Conservation (phyloP, 228 moss, liverwort and hornwort genomes). For the Sphagnum fallax region DNA sequence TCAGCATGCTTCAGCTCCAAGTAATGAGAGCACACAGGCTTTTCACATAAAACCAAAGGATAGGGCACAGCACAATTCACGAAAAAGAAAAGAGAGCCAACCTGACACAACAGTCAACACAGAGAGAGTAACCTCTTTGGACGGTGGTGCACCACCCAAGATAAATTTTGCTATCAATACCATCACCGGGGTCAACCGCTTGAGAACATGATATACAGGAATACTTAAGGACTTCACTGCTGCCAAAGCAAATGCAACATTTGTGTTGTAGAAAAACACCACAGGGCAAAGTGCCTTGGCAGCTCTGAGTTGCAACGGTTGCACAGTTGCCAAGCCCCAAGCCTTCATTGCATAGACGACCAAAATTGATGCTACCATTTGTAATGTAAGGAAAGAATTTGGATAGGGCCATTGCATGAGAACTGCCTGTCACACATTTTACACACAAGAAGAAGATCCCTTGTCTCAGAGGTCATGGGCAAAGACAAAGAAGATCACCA, state of each 20-base stretch:
- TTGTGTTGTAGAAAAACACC: conserved; percentile 61
- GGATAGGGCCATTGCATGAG: conserved; percentile 55
- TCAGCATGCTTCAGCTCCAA: neutral
- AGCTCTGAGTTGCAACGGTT: conserved; percentile 50
- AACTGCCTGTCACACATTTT: conserved; percentile 45
- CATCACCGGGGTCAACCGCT: conserved; percentile 67
- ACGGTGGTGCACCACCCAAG: conserved; percentile 37
- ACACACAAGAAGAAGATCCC: neutral
- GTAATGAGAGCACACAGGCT: neutral
- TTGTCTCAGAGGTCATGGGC: neutral
- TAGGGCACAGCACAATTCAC: neutral
- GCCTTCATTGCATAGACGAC: conserved; percentile 43
- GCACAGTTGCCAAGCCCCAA: conserved; percentile 38
- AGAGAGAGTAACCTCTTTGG: conserved; percentile 39
- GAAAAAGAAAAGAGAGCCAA: conserved; percentile 2
- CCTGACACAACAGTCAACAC: conserved; percentile 59
- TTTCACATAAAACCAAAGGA: neutral
- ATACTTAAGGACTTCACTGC: conserved; percentile 54
- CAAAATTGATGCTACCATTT: conserved; percentile 58
- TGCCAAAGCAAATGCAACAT: conserved; percentile 57
- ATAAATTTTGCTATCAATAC: conserved; percentile 41
- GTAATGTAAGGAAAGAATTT: conserved; percentile 53
- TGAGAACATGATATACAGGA: conserved; percentile 61
- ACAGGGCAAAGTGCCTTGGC: conserved; percentile 44
- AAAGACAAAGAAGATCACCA: neutral